Evolutionary conservation across 169 alveolate species (phyloP).

Genomic region (Cystoisospora suis): DNA sequence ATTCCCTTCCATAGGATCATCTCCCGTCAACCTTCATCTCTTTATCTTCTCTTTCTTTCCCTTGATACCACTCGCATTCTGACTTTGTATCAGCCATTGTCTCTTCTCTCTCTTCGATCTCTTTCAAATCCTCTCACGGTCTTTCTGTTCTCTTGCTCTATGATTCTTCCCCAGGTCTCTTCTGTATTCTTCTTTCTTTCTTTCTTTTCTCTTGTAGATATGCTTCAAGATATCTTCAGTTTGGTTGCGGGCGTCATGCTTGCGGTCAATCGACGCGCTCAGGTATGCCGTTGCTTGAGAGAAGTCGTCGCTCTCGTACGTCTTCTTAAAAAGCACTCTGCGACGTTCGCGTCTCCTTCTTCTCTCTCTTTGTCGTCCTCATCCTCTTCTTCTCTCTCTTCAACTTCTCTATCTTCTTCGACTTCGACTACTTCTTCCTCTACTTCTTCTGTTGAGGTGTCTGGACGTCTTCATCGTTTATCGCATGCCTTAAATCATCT

Average conservation of each 20-base stretch:
- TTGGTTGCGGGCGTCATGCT: slow-evolving; percentile 62
- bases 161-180: too few species aligned
- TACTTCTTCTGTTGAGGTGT: not conserved
- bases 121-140: too few species aligned
- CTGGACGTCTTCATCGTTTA: not conserved
- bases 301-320: slow-evolving; percentile 42
- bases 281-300: slow-evolving; percentile 53
- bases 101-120: too few species aligned
- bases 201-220: not conserved
- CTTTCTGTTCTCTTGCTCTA: too few species aligned
- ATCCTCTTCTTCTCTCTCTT: not conserved
- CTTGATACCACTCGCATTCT: too few species aligned
- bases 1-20: too few species aligned
- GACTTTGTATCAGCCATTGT: too few species aligned
- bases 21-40: too few species aligned
- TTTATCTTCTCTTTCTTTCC: too few species aligned
- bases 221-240: slow-evolving; percentile 43
- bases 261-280: slow-evolving; percentile 57
- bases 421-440: not conserved
- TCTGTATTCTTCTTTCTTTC: not conserved
- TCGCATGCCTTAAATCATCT: too few species aligned
- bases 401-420: too few species aligned
- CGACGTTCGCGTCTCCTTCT: not conserved
- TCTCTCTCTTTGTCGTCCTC: not conserved
- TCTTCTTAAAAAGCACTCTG: slow-evolving; percentile 45